Base-by-base conservation (phyloP, 148 eudicot species). In the Bassia scoparia region DNA sequence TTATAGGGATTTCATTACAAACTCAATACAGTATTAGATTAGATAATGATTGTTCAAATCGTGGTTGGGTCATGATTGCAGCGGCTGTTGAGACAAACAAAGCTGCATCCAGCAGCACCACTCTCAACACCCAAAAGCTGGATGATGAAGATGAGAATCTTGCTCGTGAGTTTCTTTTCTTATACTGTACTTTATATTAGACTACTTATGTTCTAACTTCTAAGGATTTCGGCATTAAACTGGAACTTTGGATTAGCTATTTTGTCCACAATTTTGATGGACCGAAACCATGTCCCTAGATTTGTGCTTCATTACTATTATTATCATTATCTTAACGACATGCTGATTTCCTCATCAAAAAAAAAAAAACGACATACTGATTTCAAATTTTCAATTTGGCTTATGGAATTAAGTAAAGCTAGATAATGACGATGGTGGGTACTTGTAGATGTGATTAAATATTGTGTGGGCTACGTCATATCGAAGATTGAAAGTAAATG, bases 141-240 rank as follows among this genome's bases (percentile, higher is more conserved):
- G 99, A 90, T 84, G 99, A 95, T 24, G 99, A 95, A 78, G 92
- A 96, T 16, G 99, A 95, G 66, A 88, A 87, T 76, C 89, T 95
- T 67, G 74, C 91, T 61, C 98, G 98, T 95, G 67, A 91, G 98
- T 94, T 48, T 46, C 69, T 33, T 64, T 44, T 12, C 55, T 37
- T 3, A n/a, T n/a, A n/a, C n/a, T n/a, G n/a, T n/a, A 29, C 35
- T 11, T 30, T 14, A 33, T 2, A 34, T 12, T 56, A 16, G 33
- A 46, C 18, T 12, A 8, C 21, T 35, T 61, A 27, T 43, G 2
- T n/a, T n/a, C n/a, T n/a, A n/a, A n/a, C n/a, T 3, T 35, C 12
- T 2, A 60, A 30, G 26, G 15, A 37, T 3, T 43, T 16, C 37
- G 16, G 37, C 4, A 8, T 26, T 66, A 34, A 66, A 43, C 3